These are phyloP conservation scores for Cardamine occulta DNA, from an alignment of 345 rosid genomes.

Conservation along the genomic window DNA sequence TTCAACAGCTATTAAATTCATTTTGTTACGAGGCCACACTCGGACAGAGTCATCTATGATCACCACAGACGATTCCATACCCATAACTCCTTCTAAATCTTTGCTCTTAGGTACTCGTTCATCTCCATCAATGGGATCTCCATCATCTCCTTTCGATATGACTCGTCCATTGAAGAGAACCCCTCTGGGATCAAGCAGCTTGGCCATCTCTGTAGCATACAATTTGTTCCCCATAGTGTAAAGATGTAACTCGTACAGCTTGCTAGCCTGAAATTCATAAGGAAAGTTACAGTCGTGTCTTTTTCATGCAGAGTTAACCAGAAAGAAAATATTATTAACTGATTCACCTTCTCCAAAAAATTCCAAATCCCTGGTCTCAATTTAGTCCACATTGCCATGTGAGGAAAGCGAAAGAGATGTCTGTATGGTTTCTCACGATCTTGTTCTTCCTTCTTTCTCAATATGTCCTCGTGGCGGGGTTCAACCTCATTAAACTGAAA, in stretches of 20 bases:
- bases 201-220: constrained; percentile 99
- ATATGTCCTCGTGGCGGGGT: constrained; percentile 75
- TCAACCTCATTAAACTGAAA: constrained; percentile 88
- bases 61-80: constrained; percentile 96
- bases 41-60: constrained; percentile 95
- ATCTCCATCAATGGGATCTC: constrained; percentile 79
- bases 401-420: constrained; percentile 86
- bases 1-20: constrained; percentile 93
- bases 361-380: constrained; percentile 98
- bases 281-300: constrained; percentile 15
- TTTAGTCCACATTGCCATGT: constrained; percentile 99
- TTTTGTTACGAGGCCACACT: constrained; percentile 95
- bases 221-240: constrained; percentile 99
- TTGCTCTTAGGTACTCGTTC: constrained; percentile 92
- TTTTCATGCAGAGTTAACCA: not conserved
- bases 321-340: not conserved
- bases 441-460: constrained; percentile 94
- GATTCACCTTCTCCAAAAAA: constrained; percentile 80
- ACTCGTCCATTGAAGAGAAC: constrained; percentile 90
- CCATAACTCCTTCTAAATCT: constrained; percentile 99
- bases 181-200: constrained; percentile 92
- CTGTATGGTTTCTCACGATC: constrained; percentile 85
- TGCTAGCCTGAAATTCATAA: constrained; percentile 70
- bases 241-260: constrained; percentile 90
- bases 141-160: constrained; percentile 95